phyloP scores from a whole-genome alignment of 73 alveolate genomes.

The Paramecium bursaria region DNA sequence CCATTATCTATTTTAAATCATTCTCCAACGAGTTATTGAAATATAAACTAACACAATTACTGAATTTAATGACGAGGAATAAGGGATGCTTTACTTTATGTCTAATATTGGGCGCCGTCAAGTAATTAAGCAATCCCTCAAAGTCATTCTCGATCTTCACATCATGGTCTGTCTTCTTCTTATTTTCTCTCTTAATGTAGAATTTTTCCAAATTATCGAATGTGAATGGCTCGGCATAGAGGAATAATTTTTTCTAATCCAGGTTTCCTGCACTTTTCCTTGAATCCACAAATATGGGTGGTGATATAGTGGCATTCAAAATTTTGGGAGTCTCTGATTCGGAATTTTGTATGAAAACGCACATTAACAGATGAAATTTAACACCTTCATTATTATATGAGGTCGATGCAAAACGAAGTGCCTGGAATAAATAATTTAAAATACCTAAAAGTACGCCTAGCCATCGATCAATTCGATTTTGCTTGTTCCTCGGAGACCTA shows the following conservation, averaged over 20 bases:
- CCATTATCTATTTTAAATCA: neutral
- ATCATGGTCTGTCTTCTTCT: conserved; percentile 65
- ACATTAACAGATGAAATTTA: conserved; percentile 60
- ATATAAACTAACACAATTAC: conserved; percentile 58
- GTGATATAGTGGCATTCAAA: conserved; percentile 67
- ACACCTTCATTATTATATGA: conserved; percentile 71
- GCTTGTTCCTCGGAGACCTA: conserved; percentile 71
- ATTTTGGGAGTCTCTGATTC: conserved; percentile 58
- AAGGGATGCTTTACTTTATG: conserved; percentile 70
- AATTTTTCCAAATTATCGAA: conserved; percentile 59
- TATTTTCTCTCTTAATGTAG: conserved; percentile 67
- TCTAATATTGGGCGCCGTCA: conserved; percentile 69
- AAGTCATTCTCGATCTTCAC: conserved; percentile 62
- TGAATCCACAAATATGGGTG: conserved; percentile 67
- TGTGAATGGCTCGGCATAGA: conserved; percentile 68
- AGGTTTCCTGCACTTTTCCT: conserved; percentile 67
- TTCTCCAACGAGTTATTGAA: conserved; percentile 47
- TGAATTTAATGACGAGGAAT: conserved; percentile 60
- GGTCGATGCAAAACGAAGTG: conserved; percentile 65
- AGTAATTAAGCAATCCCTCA: conserved; percentile 63
- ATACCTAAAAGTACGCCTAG: conserved; percentile 59
- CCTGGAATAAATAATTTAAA: conserved; percentile 20
- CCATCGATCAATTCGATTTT: conserved; percentile 67
- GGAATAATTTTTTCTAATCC: conserved; percentile 49
- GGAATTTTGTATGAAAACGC: conserved; percentile 60